Conservation (phyloP, 768 basidiomycete genomes). For the Auriculariales sp. region DNA sequence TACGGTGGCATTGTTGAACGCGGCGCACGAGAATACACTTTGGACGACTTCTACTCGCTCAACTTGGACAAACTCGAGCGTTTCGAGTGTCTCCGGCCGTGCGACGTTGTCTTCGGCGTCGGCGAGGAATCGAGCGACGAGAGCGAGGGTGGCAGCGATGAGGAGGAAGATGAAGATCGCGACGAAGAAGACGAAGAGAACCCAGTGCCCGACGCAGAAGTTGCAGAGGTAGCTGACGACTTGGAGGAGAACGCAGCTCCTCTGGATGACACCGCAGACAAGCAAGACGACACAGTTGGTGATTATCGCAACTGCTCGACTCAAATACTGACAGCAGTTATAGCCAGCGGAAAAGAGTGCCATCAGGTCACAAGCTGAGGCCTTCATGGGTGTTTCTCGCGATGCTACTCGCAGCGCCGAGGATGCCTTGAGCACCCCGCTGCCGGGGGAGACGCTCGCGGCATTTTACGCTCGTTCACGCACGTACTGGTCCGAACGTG, state of each 20-base stretch:
- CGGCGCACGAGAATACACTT: slow-evolving; percentile 69
- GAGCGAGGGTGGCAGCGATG: slow-evolving; percentile 33
- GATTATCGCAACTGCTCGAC: too few relatives aligned
- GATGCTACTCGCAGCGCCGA: slow-evolving; percentile 45
- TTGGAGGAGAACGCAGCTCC: slow-evolving; percentile 3
- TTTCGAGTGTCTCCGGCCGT: slow-evolving; percentile 58
- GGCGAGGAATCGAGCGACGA: slow-evolving; percentile 48
- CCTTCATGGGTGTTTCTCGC: slow-evolving; percentile 44
- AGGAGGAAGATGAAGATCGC: slow-evolving; percentile 29
- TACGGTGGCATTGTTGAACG: slow-evolving; percentile 85
- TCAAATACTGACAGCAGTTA: too few relatives aligned
- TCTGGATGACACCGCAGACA: slow-evolving; percentile 11
- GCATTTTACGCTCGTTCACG: slow-evolving; percentile 73
- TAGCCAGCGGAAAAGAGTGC: background rate
- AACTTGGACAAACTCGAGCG: slow-evolving; percentile 75
- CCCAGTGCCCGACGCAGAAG: slow-evolving; percentile 7
- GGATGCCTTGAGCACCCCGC: slow-evolving; percentile 62
- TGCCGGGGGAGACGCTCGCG: slow-evolving; percentile 73
- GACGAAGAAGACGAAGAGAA: slow-evolving; percentile 21
- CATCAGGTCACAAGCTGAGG: slow-evolving; percentile 27
- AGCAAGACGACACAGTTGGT: too few relatives aligned
- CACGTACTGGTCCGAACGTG: slow-evolving; percentile 71
- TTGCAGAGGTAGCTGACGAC: slow-evolving; percentile 8
- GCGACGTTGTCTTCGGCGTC: slow-evolving; percentile 42
- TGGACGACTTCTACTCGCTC: slow-evolving; percentile 77